Conservation (phyloP, 345 rosid species). For the Gossypium australe region DNA sequence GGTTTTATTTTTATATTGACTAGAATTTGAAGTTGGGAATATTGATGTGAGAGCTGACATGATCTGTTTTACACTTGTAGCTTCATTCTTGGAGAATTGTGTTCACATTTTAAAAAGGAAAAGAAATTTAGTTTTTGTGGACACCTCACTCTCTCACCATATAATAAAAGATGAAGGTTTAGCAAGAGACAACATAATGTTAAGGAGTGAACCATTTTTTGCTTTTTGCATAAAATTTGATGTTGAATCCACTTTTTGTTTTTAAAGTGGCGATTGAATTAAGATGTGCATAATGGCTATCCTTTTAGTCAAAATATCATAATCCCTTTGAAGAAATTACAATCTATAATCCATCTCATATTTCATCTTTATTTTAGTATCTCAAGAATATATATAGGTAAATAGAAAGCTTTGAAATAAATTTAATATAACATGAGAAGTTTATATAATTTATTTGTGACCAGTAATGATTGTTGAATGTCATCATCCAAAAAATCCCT, state of each 20-base stretch:
- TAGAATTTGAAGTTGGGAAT: background rate
- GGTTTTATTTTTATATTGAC: background rate
- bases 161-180: background rate
- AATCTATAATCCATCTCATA: no score
- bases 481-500: rapidly evolving
- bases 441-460: no score
- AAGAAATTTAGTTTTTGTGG: background rate
- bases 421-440: no score
- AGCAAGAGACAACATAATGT: background rate
- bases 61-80: background rate
- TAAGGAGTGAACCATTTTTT: no score
- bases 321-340: background rate
- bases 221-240: background rate
- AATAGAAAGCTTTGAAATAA: no score
- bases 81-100: background rate
- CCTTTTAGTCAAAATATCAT: background rate
- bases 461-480: no score
- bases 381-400: no score
- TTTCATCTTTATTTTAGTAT: no score
- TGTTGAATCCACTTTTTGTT: background rate
- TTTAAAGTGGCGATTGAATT: background rate
- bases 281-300: background rate
- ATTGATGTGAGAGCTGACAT: background rate
- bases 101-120: background rate
- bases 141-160: background rate